A percentile compares a stretch with the other conserved stretches of the same genome.
phyloP scores from a whole-genome alignment of 2,329 filamentous ascomycete genomes.

The Sporothrix pallida region DNA sequence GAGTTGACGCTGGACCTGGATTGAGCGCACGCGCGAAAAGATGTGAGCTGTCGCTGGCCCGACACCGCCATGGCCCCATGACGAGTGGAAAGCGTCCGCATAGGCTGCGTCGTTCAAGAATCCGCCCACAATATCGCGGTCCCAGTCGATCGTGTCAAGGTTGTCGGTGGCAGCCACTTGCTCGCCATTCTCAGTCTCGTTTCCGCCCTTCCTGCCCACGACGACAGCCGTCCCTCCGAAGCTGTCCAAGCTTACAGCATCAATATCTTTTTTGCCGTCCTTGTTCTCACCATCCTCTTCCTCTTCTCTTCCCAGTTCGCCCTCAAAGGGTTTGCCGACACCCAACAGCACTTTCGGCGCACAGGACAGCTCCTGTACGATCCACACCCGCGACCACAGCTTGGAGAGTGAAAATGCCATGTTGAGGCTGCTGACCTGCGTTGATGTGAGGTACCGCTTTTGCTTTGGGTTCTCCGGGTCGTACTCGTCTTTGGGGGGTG shows the following conservation, averaged over 20 bases:
- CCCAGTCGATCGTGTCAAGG: slow-evolving; percentile 29
- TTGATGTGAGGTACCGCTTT: background rate
- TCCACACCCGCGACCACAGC: slow-evolving; percentile 36
- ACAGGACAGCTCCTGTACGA: slow-evolving; percentile 36
- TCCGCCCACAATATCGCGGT: slow-evolving; percentile 29
- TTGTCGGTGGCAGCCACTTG: background rate
- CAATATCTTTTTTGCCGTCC: background rate
- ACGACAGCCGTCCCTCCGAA: background rate
- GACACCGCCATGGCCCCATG: slow-evolving; percentile 27
- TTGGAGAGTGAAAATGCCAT: background rate
- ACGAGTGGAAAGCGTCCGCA: slow-evolving; percentile 25
- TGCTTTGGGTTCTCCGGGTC: background rate
- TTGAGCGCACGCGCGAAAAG: slow-evolving; percentile 20
- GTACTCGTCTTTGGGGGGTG: background rate
- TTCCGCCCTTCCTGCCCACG: background rate
- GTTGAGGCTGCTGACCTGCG: background rate
- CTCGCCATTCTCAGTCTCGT: background rate
- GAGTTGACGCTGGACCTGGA: slow-evolving; percentile 24
- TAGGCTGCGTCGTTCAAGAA: slow-evolving; percentile 27
- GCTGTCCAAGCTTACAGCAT: no score
- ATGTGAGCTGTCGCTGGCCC: background rate
- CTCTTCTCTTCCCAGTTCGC: background rate
- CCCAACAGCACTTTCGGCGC: slow-evolving; percentile 29
- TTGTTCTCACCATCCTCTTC: background rate
- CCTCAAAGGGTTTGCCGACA: background rate